Evolutionary conservation across 2,329 filamentous ascomycete genomes (phyloP).

Genomic region (Colletotrichum viniferum): DNA sequence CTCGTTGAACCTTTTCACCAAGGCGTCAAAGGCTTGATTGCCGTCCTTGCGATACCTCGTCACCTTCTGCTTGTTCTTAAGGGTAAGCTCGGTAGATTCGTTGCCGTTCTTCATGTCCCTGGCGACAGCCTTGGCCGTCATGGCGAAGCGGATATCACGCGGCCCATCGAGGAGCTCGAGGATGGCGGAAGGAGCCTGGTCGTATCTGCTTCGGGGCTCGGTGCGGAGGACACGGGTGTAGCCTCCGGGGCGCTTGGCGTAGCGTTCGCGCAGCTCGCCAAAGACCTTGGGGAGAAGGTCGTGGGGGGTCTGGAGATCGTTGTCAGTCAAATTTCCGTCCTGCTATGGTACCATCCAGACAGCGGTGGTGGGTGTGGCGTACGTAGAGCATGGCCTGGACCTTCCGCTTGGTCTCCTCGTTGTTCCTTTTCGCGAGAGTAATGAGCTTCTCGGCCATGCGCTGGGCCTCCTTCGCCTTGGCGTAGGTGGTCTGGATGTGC

Average conservation of each 20-base stretch:
- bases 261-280: constrained; percentile 79
- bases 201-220: constrained; percentile 81
- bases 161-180: constrained; percentile 95
- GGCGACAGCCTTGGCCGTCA: constrained; percentile 87
- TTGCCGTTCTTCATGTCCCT: constrained; percentile 61
- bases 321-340: not conserved
- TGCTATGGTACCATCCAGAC: not conserved
- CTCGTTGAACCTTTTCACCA: constrained; percentile 53
- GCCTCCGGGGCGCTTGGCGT: constrained; percentile 79
- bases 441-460: constrained; percentile 92
- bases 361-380: constrained; percentile 41
- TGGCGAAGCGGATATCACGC: constrained; percentile 90
- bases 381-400: constrained; percentile 86
- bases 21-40: constrained; percentile 68
- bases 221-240: constrained; percentile 95
- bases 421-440: constrained; percentile 91
- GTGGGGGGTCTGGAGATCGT: constrained; percentile 62
- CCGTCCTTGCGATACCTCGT: constrained; percentile 75
- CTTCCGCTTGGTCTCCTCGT: constrained; percentile 75
- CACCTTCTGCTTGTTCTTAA: constrained; percentile 82
- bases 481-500: constrained; percentile 92
- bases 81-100: constrained; percentile 72
- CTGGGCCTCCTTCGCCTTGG: constrained; percentile 97
- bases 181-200: constrained; percentile 89
- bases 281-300: constrained; percentile 85